phyloP scores from a whole-genome alignment of 2,329 filamentous ascomycete species.

The Neofusicoccum cordaticola region DNA sequence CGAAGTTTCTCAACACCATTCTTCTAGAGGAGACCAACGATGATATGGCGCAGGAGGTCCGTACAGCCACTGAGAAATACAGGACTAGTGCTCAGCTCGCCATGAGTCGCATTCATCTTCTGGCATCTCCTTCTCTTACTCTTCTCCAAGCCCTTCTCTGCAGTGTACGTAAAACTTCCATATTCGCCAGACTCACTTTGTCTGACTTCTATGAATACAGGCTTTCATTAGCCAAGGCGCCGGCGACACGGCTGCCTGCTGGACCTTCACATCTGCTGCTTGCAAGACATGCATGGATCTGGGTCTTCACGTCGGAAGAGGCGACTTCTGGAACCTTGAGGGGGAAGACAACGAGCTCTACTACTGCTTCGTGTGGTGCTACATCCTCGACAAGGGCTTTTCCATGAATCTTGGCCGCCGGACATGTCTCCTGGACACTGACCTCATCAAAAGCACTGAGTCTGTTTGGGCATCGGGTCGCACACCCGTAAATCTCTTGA shows the following conservation, averaged over 20 bases:
- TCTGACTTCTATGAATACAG: slow-evolving; percentile 11
- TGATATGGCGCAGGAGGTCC: slow-evolving; percentile 25
- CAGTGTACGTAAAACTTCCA: slow-evolving; percentile 24
- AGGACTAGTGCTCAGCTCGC: slow-evolving; percentile 30
- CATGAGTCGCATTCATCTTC: slow-evolving; percentile 28
- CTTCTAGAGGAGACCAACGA: slow-evolving; percentile 27
- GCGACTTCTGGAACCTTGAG: background rate
- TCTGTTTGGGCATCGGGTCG: slow-evolving; percentile 22
- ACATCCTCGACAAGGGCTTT: slow-evolving; percentile 31
- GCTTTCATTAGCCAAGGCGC: slow-evolving; percentile 33
- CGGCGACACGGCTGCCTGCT: slow-evolving; percentile 31
- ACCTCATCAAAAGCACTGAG: slow-evolving; percentile 25
- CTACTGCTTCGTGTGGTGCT: slow-evolving; percentile 29
- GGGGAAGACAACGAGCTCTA: slow-evolving; percentile 23
- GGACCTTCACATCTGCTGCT: slow-evolving; percentile 31
- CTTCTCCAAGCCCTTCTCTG: slow-evolving; percentile 31
- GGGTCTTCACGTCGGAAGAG: slow-evolving; percentile 24
- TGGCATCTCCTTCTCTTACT: slow-evolving; percentile 29
- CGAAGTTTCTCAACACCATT: slow-evolving; percentile 21
- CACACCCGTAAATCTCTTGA: slow-evolving; percentile 25
- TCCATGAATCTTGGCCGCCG: slow-evolving; percentile 29
- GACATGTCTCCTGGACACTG: slow-evolving; percentile 23
- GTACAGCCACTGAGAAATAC: slow-evolving; percentile 28
- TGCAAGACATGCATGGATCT: slow-evolving; percentile 31
- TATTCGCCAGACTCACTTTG: background rate